Evolutionary conservation across 306 rosid species (phyloP).

Genomic region (Abrus pulchellus): DNA sequence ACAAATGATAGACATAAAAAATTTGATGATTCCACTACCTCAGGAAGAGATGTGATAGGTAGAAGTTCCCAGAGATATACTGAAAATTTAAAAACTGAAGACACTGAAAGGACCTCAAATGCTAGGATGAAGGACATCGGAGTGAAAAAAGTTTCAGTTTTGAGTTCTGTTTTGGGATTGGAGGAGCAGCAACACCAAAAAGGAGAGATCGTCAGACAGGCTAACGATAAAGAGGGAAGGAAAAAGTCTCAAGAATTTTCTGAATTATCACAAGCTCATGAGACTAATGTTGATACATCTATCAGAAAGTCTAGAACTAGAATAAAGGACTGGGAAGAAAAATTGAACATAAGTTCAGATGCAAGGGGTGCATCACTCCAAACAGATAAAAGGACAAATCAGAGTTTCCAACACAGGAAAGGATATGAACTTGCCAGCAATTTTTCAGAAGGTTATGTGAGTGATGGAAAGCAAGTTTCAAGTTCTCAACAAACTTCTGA

Average conservation of each 20-base stretch:
- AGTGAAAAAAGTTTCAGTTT: constrained; percentile 50
- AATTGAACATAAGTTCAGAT: constrained; percentile 51
- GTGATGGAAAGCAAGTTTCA: constrained; percentile 52
- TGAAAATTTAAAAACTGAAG: constrained; percentile 56
- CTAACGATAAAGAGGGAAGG: constrained; percentile 50
- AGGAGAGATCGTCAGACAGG: constrained; percentile 48
- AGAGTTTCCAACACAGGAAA: constrained; percentile 57
- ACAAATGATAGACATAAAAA: constrained; percentile 47
- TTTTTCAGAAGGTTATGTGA: constrained; percentile 51
- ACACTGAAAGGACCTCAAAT: constrained; percentile 56
- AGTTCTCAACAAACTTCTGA: constrained; percentile 57
- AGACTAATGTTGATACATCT: constrained; percentile 49
- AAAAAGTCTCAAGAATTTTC: constrained; percentile 59
- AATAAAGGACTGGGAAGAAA: constrained; percentile 52
- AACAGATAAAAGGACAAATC: constrained; percentile 55
- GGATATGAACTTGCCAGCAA: constrained; percentile 59
- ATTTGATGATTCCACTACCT: constrained; percentile 44
- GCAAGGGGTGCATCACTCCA: constrained; percentile 38
- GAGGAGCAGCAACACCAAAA: constrained; percentile 55
- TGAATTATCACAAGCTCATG: constrained; percentile 58
- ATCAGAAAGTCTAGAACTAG: constrained; percentile 55
- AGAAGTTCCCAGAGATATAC: constrained; percentile 52
- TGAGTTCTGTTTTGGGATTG: constrained; percentile 56
- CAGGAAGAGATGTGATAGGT: constrained; percentile 48
- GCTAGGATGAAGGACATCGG: constrained; percentile 48